A percentile compares a stretch with the other conserved stretches of the same genome.
These are phyloP conservation scores for Globisporangium orthogonon DNA, from an alignment of 352 stramenopile genomes.

Conservation along the genomic window DNA sequence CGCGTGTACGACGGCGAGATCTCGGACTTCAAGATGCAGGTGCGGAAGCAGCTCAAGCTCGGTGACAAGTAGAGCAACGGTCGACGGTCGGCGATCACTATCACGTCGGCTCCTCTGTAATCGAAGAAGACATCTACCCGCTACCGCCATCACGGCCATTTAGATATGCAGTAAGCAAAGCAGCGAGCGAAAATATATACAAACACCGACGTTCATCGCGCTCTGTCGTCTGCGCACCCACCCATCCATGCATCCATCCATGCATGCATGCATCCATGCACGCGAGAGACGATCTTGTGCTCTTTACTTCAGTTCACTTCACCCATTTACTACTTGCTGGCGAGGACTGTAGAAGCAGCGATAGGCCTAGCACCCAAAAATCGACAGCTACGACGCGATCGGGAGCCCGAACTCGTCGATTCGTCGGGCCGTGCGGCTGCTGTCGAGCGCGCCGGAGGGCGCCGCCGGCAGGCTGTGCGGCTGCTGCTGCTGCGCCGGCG, in stretches of 20 bases:
- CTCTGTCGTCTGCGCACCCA: neutral
- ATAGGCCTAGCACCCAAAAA: too few species aligned
- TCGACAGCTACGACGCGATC: slow-evolving; percentile 16
- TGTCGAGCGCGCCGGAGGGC: slow-evolving; percentile 38
- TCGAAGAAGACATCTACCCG: neutral
- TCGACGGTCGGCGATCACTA: too few species aligned
- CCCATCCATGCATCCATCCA: too few species aligned
- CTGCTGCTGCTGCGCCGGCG: slow-evolving; percentile 24
- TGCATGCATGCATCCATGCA: too few species aligned
- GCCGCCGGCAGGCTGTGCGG: slow-evolving; percentile 48
- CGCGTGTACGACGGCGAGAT: slow-evolving; percentile 97
- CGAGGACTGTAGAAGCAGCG: too few species aligned
- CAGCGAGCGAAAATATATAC: neutral
- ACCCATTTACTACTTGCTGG: too few species aligned
- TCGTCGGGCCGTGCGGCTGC: slow-evolving; percentile 14
- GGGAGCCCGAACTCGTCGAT: slow-evolving; percentile 79
- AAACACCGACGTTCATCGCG: neutral
- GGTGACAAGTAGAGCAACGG: slow-evolving; percentile 4
- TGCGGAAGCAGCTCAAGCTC: slow-evolving; percentile 18
- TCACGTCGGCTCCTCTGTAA: too few species aligned
- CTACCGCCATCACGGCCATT: neutral
- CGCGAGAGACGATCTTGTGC: too few species aligned
- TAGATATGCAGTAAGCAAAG: neutral
- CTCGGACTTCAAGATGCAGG: slow-evolving; percentile 93
- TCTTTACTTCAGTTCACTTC: too few species aligned